A percentile compares a stretch with the other conserved stretches of the same genome.
These are phyloP conservation scores for Tricholoma saponaceum DNA, from an alignment of 768 basidiomycete genomes.

Conservation along the genomic window DNA sequence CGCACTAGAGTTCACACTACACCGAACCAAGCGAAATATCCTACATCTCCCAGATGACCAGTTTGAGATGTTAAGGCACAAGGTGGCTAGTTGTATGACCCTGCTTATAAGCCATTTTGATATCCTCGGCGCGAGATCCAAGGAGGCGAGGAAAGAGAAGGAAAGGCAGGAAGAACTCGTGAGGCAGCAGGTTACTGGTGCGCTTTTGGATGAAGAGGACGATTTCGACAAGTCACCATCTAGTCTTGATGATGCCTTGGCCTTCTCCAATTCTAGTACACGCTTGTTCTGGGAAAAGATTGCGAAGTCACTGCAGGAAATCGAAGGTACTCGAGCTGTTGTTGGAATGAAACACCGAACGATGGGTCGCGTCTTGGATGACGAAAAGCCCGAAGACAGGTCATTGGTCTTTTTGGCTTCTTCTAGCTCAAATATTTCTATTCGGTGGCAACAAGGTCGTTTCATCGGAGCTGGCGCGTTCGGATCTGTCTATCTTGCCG, in stretches of 20 bases:
- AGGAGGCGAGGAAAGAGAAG: slow-evolving; percentile 86
- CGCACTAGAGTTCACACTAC: slow-evolving; percentile 88
- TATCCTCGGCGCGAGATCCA: slow-evolving; percentile 91
- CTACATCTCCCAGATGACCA: slow-evolving; percentile 84
- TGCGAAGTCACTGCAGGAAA: slow-evolving; percentile 47
- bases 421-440: slow-evolving; percentile 91
- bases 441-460: slow-evolving; percentile 97
- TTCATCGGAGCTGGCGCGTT: slow-evolving; percentile 99
- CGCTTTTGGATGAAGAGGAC: slow-evolving; percentile 44
- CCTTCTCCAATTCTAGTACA: slow-evolving; percentile 60
- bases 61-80: slow-evolving; percentile 85
- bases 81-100: slow-evolving; percentile 95
- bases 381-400: slow-evolving; percentile 90
- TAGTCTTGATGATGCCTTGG: slow-evolving; percentile 37
- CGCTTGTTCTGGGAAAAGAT: slow-evolving; percentile 75
- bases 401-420: slow-evolving; percentile 93
- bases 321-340: slow-evolving; percentile 63
- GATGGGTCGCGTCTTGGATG: slow-evolving; percentile 89
- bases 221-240: slow-evolving; percentile 34
- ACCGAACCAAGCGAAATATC: slow-evolving; percentile 86
- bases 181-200: slow-evolving; percentile 48
- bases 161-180: slow-evolving; percentile 69
- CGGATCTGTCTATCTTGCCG: slow-evolving; percentile 98
- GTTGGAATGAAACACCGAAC: slow-evolving; percentile 68
- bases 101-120: slow-evolving; percentile 97